Evolutionary conservation across 768 basidiomycete species (phyloP), one percentile per base, ranked within the genome.

Genomic region (Pulveroboletus sp.): DNA sequence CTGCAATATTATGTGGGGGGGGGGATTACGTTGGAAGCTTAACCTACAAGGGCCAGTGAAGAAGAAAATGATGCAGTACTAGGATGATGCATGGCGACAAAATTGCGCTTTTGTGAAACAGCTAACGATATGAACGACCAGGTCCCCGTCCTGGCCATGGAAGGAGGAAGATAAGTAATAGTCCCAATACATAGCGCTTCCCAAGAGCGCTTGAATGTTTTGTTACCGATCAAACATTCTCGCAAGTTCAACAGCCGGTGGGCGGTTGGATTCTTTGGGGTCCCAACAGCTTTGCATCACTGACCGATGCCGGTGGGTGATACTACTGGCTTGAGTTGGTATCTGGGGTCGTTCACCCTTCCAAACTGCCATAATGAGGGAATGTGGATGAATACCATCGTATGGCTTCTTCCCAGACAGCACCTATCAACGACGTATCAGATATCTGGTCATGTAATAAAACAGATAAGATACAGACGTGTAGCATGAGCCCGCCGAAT

Each of bases 401-500:
- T 45, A 63, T 32, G 63, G 63, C 34, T 37, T 55, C 38, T 45
- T 58, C 16, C 52, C 63, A 19, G 50, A 58, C 11, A 65, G 14
- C 6, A 65, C 43, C 62, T 63, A 38, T 32, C 16, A 26, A 40
- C 34, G 32, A 17, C 1, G n/a, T 0, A 35, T 65, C 42, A 63
- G 58, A 47, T 24, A 29, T 3, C 4, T 23, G 14, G 9, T 39
- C 26, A 16, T 14, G 2, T 9, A 45, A 23, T n/a, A 31, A 34
- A 44, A 41, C 2, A 38, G 32, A 30, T 27, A 9, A n/a, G n/a
- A 35, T 35, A 47, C 60, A 26, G 30, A 68, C 64, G 43, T 67
- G 61, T 3, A 66, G 53, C 20, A 64, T 53, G 22, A 78, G 67
- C 55, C 76, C 75, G 6, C 59, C 66, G 11, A 64, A 68, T 6